Evolutionary conservation across 352 stramenopile species (phyloP), one percentile per base, ranked within the genome.

Genomic region (Phytophthora brassicae): DNA sequence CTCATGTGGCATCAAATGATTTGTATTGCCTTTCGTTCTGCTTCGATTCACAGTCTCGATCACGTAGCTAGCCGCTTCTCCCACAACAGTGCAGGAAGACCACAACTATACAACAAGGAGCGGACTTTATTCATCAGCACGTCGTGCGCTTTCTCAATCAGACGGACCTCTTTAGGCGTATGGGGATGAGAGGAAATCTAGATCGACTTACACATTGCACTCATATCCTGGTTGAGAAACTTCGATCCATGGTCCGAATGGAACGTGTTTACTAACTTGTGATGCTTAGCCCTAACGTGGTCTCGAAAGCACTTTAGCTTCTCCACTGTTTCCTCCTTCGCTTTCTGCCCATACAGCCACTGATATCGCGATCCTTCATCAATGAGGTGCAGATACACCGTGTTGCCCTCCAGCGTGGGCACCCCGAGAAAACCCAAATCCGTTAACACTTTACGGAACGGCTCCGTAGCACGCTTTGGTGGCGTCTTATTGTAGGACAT

Each of bases 121-220:
- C 49, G 41, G 4, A 66, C 57, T 36, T 65, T 60, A 6, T 41
- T 19, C 5, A 41, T 19, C 11, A 59, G 29, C 1, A 23, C 28
- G 3, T 26, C 12, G 29, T 50, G 51, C 6, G 39, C 39, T 17
- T 59, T 51, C 14, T 59, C 52, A 8, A 59, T 31, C 36, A 59
- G 42, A 23, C 52, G 44, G 7, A 43, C 43, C 31, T 59, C 52
- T 44, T 59, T 39, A 12, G 41, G 52, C 22, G 52, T 49, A n/a
- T 59, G 33, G 22, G 44, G 43, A 52, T 67, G 60, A 3, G 44
- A 36, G 17, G 57, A 62, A 20, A 67, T 53, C 17, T 67, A 45
- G 1, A 58, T 24, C 2, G 56, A 57, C n/a, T 58, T 5, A 35
- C 19, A n/a, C n/a, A 29, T 9, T 12, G 1, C 9, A 39, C 45